phyloP scores from a whole-genome alignment of 2,329 filamentous ascomycete genomes.

The Calonectria naviculata region DNA sequence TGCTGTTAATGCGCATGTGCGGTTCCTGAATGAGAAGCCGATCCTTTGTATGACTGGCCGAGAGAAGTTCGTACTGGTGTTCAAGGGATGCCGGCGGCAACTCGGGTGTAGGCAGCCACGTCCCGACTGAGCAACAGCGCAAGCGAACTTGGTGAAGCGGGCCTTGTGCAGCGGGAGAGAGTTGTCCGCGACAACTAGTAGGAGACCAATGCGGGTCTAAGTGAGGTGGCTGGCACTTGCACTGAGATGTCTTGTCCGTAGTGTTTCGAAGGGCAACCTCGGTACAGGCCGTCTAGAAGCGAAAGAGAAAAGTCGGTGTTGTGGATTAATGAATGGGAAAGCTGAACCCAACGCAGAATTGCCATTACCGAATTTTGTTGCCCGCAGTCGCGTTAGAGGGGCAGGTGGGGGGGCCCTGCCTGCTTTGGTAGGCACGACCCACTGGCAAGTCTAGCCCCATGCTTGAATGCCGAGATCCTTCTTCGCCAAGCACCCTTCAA shows the following conservation, averaged over 20 bases:
- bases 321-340: neutral
- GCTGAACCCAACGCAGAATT: neutral
- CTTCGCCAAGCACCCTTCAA: neutral
- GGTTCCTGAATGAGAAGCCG: conserved; percentile 11
- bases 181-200: neutral
- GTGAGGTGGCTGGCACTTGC: neutral
- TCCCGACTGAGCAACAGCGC: conserved; percentile 2
- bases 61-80: conserved; percentile 2
- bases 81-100: conserved; percentile 30
- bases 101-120: conserved; percentile 4
- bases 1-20: neutral
- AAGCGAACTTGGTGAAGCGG: conserved; percentile 14
- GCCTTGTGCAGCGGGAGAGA: neutral
- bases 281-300: neutral
- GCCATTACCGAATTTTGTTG: neutral
- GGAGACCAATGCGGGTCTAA: conserved; percentile 12
- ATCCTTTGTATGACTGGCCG: conserved; percentile 12
- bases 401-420: neutral
- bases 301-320: neutral
- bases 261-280: neutral
- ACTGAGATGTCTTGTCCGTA: neutral
- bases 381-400: neutral
- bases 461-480: neutral
- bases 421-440: neutral
- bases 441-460: neutral